phyloP scores from a whole-genome alignment of 345 rosid genomes.

The Populus deltoides region DNA sequence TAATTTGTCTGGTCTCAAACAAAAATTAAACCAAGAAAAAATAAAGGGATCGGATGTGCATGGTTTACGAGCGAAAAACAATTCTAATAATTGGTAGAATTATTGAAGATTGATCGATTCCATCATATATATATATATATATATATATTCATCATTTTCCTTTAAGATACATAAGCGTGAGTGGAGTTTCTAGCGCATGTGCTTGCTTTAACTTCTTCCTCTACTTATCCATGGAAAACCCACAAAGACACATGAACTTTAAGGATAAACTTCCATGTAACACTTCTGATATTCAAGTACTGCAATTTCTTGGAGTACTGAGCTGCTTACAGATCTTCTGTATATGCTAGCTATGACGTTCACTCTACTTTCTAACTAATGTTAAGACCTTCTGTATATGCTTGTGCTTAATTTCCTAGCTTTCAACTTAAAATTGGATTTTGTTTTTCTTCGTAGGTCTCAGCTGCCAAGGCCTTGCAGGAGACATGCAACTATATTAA shows the following conservation, averaged over 20 bases:
- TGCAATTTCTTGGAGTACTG: neutral
- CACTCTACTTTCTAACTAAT: neutral
- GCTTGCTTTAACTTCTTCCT: neutral
- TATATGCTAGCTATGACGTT: neutral
- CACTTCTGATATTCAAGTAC: neutral
- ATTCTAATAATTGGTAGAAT: neutral
- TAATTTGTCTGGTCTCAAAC: neutral
- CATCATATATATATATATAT: neutral
- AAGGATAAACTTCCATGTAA: neutral
- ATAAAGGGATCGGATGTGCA: neutral
- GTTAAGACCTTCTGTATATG: neutral
- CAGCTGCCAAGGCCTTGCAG: constrained; percentile 67
- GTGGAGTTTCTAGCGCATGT: neutral
- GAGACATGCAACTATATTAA: constrained; percentile 84
- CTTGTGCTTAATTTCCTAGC: neutral
- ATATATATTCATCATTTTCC: neutral
- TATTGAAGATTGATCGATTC: no score
- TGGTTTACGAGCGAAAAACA: neutral
- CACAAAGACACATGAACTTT: neutral
- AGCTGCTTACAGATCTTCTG: neutral
- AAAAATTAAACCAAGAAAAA: neutral
- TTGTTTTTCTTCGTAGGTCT: constrained; percentile 39
- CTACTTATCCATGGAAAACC: neutral
- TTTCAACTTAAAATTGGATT: neutral
- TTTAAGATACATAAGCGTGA: neutral